Evolutionary conservation across 441 rosid species (phyloP).

Genomic region (Rhodomyrtus psidioides): DNA sequence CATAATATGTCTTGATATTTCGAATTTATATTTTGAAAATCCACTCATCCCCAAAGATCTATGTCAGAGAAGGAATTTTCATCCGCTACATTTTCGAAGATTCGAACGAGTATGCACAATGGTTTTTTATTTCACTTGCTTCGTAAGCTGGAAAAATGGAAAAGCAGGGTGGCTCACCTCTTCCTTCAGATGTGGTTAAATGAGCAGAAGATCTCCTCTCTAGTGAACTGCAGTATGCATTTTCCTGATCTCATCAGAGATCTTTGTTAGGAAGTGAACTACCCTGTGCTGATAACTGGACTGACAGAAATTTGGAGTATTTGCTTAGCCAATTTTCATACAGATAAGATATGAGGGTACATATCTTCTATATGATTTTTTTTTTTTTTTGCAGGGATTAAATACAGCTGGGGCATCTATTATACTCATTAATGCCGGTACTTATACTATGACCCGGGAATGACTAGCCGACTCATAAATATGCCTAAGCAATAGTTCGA

Average conservation of each 20-base stretch:
- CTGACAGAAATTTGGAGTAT: conserved; percentile 39
- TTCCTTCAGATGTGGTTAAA: not conserved
- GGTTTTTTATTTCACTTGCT: not conserved
- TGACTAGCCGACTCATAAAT: not conserved
- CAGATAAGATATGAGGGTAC: conserved; percentile 28
- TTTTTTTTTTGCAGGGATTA: no score
- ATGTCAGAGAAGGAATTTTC: no score
- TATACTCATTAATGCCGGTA: not conserved
- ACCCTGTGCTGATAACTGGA: conserved; percentile 38
- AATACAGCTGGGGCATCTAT: no score
- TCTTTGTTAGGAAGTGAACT: not conserved
- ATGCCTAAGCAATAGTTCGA: not conserved
- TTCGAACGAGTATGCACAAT: no score
- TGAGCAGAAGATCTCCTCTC: not conserved
- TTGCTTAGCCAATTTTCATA: conserved; percentile 59
- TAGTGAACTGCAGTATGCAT: not conserved
- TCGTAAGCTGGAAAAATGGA: not conserved
- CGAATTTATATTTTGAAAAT: no score
- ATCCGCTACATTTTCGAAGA: no score
- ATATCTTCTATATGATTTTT: not conserved
- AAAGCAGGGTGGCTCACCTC: conserved; percentile 1
- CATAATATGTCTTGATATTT: no score
- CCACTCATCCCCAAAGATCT: no score
- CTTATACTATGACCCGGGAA: not conserved
- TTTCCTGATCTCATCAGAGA: no score